Percentiles rank a stretch among this genome's conserved stretches.
Evolutionary conservation across 2,329 filamentous ascomycete species (phyloP).

Genomic region (Zalaria sp.): DNA sequence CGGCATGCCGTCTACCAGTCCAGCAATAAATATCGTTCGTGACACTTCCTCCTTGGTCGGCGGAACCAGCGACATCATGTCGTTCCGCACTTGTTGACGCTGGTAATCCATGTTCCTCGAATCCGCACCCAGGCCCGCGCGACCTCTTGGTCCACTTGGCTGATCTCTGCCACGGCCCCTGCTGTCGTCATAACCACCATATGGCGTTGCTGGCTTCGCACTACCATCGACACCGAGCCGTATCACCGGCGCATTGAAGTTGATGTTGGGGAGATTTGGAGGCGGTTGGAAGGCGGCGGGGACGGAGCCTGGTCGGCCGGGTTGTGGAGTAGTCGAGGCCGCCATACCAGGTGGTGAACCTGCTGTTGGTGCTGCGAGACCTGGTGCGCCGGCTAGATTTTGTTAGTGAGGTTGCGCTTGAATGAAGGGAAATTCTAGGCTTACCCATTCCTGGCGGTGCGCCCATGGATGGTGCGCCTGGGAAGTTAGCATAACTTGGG

Average conservation of each 20-base stretch:
- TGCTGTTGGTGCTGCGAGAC: constrained; percentile 50
- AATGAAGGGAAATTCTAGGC: constrained; percentile 12
- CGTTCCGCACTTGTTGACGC: constrained; percentile 15
- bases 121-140: constrained; percentile 36
- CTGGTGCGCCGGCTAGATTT: constrained; percentile 42
- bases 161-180: constrained; percentile 22
- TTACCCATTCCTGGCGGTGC: constrained; percentile 73
- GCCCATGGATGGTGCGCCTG: constrained; percentile 47
- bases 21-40: constrained; percentile 78
- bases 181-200: constrained; percentile 11
- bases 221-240: constrained; percentile 65
- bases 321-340: constrained; percentile 57
- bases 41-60: constrained; percentile 84
- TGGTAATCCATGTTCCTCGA: constrained; percentile 42
- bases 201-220: constrained; percentile 39
- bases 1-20: constrained; percentile 65
- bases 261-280: constrained; percentile 89
- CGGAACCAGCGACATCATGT: constrained; percentile 46
- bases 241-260: constrained; percentile 94
- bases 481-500: neutral
- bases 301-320: constrained; percentile 47
- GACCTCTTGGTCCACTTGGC: constrained; percentile 31
- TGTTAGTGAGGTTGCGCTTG: neutral
- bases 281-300: constrained; percentile 78
- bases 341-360: constrained; percentile 49